Base-by-base conservation (phyloP, 768 basidiomycete genomes). In the Suillus lakei region DNA sequence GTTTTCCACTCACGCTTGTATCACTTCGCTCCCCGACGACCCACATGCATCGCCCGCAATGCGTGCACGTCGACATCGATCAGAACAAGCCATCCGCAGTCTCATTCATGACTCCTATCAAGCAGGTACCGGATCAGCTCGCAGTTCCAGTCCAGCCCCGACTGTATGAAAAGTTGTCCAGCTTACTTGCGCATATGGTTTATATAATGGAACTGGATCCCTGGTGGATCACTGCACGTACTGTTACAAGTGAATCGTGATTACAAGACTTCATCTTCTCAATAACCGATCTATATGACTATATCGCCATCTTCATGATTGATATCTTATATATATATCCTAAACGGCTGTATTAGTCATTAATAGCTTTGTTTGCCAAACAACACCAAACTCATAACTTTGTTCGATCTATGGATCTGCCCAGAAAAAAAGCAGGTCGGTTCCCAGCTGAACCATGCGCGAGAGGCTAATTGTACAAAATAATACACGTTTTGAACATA, bases 1-100 rank as follows among this genome's bases (percentile, higher is more conserved):
- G 48, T 82, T 82, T n/a, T 65, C 73, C 23, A 77, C 71, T 9
- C 75, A 80, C n/a, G 83, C 80, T 21, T 83, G 83, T 64, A 74
- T 83, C 60, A 82, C 81, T 4, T 78, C 81, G 26, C 71, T 77
- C 16, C 56, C 56, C 4, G 9, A 58, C 9, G 36, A 58, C 5
- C 36, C 23, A 58, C 1, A 10, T 18, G 9, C 8, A 3, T 18
- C 56, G 10, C 5, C 9, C 23, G 56, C 36, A 2, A 26, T 58
- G 36, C 36, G 56, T 1, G 23, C 56, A 58, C 56, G 36, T 6
- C 56, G 56, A 39, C 36, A 26, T 1, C 16, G 66, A 43, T 78
- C 78, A 13, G 72, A 71, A 61, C 55, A 66, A 38, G 46, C 44
- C 53, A 67, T 74, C 46, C 72, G 62, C 43, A 60, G 61, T 12